Percentiles rank a stretch among this genome's conserved stretches.
These are phyloP conservation scores for Pilobolus umbonatus DNA, from an alignment of 192 early-diverging fungal genomes.

Conservation along the genomic window DNA sequence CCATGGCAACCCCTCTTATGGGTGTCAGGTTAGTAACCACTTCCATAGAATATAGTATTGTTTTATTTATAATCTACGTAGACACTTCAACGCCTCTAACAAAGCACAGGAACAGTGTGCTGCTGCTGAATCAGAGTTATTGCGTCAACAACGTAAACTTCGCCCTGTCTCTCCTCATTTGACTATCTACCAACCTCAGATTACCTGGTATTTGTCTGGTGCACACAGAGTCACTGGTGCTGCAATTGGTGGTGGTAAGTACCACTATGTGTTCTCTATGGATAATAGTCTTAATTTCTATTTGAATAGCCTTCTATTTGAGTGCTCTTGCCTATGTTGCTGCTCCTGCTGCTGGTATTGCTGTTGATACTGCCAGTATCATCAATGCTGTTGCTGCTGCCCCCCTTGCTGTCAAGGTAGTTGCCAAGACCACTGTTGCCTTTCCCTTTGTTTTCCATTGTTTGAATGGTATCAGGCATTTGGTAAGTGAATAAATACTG, in stretches of 20 bases:
- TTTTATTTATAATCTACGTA: neutral
- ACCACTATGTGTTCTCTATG: neutral
- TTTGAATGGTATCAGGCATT: conserved; percentile 84
- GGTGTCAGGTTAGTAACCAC: neutral
- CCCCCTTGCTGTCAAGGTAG: conserved; percentile 64
- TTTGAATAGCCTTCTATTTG: conserved; percentile 52
- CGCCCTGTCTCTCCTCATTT: conserved; percentile 84
- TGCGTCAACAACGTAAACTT: conserved; percentile 48
- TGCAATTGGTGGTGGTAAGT: conserved; percentile 60
- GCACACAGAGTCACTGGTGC: conserved; percentile 75
- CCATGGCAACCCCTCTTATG: neutral
- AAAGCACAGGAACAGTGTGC: conserved; percentile 24
- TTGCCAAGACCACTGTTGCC: conserved; percentile 67
- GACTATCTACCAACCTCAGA: conserved; percentile 86
- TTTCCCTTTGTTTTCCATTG: conserved; percentile 76
- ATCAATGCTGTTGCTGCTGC: conserved; percentile 60
- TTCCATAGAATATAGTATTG: neutral
- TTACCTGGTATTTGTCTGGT: conserved; percentile 76
- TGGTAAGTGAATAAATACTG: conserved; percentile 46
- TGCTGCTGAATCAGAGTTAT: conserved; percentile 35
- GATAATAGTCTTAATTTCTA: neutral
- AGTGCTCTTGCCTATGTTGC: conserved; percentile 65
- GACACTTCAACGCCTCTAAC: conserved; percentile 28
- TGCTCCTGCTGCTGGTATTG: conserved; percentile 53
- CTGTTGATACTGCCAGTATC: conserved; percentile 63